A percentile compares a stretch with the other conserved stretches of the same genome.
Conservation (phyloP, 768 basidiomycete genomes). For the Crepidotus variabilis region DNA sequence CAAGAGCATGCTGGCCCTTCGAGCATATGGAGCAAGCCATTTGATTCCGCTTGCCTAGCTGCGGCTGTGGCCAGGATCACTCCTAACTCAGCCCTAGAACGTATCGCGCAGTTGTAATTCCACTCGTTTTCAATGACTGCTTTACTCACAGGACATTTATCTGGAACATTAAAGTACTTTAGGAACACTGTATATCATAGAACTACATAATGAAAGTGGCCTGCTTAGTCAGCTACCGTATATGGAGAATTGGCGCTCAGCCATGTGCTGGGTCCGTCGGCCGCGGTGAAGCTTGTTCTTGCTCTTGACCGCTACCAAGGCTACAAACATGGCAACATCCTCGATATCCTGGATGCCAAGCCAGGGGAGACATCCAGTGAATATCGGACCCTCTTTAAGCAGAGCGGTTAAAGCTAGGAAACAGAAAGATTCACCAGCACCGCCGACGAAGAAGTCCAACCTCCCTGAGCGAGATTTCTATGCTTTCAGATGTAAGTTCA, state of each 20-base stretch:
- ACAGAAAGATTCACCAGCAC: constrained; percentile 46
- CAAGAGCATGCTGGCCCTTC: not conserved
- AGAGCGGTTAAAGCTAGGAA: constrained; percentile 69
- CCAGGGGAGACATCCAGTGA: constrained; percentile 54
- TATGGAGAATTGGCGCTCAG: not conserved
- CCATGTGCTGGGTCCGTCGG: not conserved
- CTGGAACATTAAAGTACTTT: not conserved
- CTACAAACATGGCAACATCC: constrained; percentile 3
- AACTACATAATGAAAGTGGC: not conserved
- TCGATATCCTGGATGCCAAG: constrained; percentile 48
- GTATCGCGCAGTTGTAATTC: no score
- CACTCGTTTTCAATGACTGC: no score
- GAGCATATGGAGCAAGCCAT: not conserved
- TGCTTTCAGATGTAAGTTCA: constrained; percentile 55
- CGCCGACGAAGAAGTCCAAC: constrained; percentile 34
- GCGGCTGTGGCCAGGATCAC: not conserved
- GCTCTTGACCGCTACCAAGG: not conserved
- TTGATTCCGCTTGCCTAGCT: not conserved
- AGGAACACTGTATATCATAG: not conserved
- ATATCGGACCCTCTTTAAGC: constrained; percentile 58
- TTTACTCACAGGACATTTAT: no score
- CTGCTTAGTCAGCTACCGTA: not conserved
- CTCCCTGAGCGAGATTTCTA: constrained; percentile 69
- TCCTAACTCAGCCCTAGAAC: no score
- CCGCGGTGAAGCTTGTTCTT: not conserved